Conservation (phyloP, 2,329 filamentous ascomycete species). For the Fusarium subglutinans region DNA sequence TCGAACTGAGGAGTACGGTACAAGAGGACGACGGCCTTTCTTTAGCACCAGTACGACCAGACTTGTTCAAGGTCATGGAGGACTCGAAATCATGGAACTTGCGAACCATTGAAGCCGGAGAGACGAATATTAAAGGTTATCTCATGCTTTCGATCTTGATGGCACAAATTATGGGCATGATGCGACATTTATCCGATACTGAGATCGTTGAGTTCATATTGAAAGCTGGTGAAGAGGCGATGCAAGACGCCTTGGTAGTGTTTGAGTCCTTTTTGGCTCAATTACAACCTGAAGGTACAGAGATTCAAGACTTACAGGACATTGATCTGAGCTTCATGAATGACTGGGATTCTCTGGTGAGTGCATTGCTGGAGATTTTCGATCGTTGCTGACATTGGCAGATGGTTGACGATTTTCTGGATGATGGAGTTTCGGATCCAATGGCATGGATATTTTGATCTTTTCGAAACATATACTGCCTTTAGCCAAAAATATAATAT, state of each 20-base stretch:
- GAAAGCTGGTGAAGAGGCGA: slow-evolving; percentile 49
- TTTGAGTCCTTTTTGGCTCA: slow-evolving; percentile 46
- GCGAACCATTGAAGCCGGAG: slow-evolving; percentile 55
- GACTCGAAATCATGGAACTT: slow-evolving; percentile 54
- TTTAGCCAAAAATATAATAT: too few relatives aligned
- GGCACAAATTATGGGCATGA: slow-evolving; percentile 55
- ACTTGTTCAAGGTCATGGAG: slow-evolving; percentile 54
- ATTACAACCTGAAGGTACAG: not conserved
- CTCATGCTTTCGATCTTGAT: slow-evolving; percentile 48
- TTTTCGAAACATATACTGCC: fast-evolving
- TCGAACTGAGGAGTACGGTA: slow-evolving; percentile 53
- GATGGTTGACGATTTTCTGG: slow-evolving; percentile 19
- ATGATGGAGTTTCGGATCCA: not conserved
- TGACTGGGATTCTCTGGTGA: slow-evolving; percentile 43
- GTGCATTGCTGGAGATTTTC: fast-evolving
- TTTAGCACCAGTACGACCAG: slow-evolving; percentile 47
- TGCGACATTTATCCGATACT: slow-evolving; percentile 46
- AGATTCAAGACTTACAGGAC: not conserved
- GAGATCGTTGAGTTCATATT: slow-evolving; percentile 49
- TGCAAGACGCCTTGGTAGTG: slow-evolving; percentile 46
- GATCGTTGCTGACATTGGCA: not conserved
- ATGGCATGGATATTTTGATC: slow-evolving; percentile 20
- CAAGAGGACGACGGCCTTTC: slow-evolving; percentile 53
- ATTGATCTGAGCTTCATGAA: slow-evolving; percentile 16
- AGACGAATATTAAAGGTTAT: slow-evolving; percentile 65